Percentiles rank a stretch among this genome's conserved stretches.
These are phyloP conservation scores for Simplicillium aogashimaense DNA, from an alignment of 2,329 filamentous ascomycete species.

Conservation along the genomic window DNA sequence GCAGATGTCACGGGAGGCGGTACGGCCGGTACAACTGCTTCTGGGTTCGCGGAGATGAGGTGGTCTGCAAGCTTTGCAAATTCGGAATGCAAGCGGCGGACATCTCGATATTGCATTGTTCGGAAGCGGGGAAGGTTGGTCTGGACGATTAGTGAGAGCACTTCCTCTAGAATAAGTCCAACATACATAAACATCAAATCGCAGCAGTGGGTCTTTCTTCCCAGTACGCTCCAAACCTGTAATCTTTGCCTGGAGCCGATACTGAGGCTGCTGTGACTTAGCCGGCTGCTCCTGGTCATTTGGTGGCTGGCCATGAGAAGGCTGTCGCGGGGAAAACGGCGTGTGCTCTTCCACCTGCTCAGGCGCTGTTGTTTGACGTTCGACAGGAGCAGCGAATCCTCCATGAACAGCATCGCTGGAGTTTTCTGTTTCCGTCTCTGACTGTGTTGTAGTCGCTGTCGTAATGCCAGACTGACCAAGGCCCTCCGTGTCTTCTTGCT, in stretches of 20 bases:
- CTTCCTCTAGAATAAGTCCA: not conserved
- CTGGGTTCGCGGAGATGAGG: slow-evolving; percentile 93
- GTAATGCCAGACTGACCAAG: slow-evolving; percentile 37
- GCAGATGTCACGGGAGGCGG: slow-evolving; percentile 92
- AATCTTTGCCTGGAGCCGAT: slow-evolving; percentile 88
- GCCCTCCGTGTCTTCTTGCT: slow-evolving; percentile 24
- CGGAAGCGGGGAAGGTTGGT: slow-evolving; percentile 98
- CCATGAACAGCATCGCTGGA: slow-evolving; percentile 13
- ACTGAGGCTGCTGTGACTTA: slow-evolving; percentile 41
- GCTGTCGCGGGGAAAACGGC: not conserved
- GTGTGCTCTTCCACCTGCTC: slow-evolving; percentile 8
- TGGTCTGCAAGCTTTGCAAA: slow-evolving; percentile 96
- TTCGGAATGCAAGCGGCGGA: slow-evolving; percentile 88
- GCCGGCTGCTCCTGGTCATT: slow-evolving; percentile 17
- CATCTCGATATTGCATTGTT: slow-evolving; percentile 96
- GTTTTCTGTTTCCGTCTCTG: slow-evolving; percentile 27
- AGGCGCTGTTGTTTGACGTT: slow-evolving; percentile 8
- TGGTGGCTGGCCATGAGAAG: not conserved
- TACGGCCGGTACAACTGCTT: slow-evolving; percentile 87
- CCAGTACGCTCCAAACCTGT: slow-evolving; percentile 86
- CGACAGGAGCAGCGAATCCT: not conserved
- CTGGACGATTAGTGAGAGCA: slow-evolving; percentile 35
- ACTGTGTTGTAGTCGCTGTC: slow-evolving; percentile 30
- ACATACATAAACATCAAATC: slow-evolving; percentile 89
- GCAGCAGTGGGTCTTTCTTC: slow-evolving; percentile 88